Base-by-base conservation (phyloP, 345 rosid genomes). In the Erucastrum elatum region DNA sequence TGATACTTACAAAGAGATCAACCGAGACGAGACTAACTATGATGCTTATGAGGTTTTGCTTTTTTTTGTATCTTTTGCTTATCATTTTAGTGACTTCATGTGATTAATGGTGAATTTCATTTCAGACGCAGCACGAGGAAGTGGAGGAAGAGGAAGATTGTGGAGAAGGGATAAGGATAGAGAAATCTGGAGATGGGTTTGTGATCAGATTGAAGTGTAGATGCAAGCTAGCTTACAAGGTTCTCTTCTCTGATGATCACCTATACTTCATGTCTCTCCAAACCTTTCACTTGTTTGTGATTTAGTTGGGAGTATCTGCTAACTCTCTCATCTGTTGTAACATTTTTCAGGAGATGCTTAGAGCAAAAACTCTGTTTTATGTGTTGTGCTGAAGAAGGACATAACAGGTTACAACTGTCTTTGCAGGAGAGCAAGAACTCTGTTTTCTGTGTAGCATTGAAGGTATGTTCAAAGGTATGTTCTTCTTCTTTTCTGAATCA, bases 171-270 rank as follows among this genome's bases (percentile, higher is more conserved):
- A 21, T 21, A 21, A 21, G 21, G 21, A 21, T 21, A 21, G 21
- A 21, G 21, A 21, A 21, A 74, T 79, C 82, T 37, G 82, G 82
- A 74, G 82, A 79, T 34, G 82, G 82, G 2, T 79, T 15, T 41
- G 49, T 79, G 37, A 79, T 79, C 69, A 72, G 79, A 53, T 53
- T 79, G 71, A 79, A 79, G 79, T 79, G 82, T 74, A 62, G 61
- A 27, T 79, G 82, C 79, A 68, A 29, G 37, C 60, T 35, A 27
- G 79, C 82, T 74, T 80, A 16, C 62, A 80, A 75, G 75, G 66
- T 74, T 68, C 66, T 80, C 51, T 80, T 80, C 79, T 68, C 75
- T 37, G 75, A 80, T 63, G 60, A 63, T 30, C 82, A 63, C 39
- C 71, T 80, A 70, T 79, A 79, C 82, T 79, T 74, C 51, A 79